phyloP scores from a whole-genome alignment of 805 yeast genomes.

The Candida gorgasii region DNA sequence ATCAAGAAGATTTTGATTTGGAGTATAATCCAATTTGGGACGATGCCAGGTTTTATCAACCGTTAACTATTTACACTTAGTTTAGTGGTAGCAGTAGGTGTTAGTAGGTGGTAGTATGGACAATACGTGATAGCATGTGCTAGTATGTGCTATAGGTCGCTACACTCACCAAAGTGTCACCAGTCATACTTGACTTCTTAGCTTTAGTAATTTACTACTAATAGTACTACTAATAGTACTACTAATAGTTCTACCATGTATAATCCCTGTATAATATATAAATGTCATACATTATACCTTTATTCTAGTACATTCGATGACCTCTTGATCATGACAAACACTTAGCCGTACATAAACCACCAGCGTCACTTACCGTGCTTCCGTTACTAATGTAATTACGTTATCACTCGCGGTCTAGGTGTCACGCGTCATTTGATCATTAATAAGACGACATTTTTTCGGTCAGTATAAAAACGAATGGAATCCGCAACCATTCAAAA shows the following conservation, averaged over 20 bases:
- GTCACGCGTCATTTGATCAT: conserved; percentile 10
- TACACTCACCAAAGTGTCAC: neutral
- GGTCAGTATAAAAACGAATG: conserved; percentile 1
- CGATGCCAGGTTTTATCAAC: conserved; percentile 8
- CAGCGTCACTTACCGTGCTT: too few species aligned
- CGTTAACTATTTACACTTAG: conserved; percentile 11
- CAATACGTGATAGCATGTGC: neutral
- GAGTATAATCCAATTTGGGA: conserved; percentile 2
- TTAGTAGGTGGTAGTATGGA: too few species aligned
- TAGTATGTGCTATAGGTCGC: too few species aligned
- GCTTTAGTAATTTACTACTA: too few species aligned
- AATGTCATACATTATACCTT: too few species aligned
- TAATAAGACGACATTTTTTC: conserved; percentile 2
- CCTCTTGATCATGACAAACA: too few species aligned
- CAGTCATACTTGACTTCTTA: neutral
- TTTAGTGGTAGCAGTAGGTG: too few species aligned
- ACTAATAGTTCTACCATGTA: too few species aligned
- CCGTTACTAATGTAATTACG: conserved; percentile 5
- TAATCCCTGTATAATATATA: too few species aligned
- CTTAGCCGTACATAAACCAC: too few species aligned
- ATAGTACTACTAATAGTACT: too few species aligned
- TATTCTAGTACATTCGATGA: too few species aligned
- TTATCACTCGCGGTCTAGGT: conserved; percentile 5
- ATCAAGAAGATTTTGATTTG: conserved; percentile 9
- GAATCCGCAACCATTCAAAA: neutral